phyloP scores from a whole-genome alignment of 768 basidiomycete genomes.

The Leccinum olivaceopallidum region DNA sequence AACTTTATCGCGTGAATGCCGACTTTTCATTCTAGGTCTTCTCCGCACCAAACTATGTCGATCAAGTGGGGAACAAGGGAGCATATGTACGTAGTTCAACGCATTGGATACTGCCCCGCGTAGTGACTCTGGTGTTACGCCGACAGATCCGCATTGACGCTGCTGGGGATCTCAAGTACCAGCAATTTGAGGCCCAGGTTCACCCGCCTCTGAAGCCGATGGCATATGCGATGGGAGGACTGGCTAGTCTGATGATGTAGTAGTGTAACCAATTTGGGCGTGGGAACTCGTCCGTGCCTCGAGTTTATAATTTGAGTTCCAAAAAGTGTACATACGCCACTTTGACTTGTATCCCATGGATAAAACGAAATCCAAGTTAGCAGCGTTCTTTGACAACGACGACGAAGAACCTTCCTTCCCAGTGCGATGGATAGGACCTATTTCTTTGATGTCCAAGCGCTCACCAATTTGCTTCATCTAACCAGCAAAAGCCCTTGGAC shows the following conservation, averaged over 20 bases:
- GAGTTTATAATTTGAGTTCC: background rate
- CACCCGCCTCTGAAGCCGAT: constrained; percentile 93
- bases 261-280: constrained; percentile 1
- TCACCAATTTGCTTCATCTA: constrained; percentile 57
- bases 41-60: constrained; percentile 94
- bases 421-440: constrained; percentile 86
- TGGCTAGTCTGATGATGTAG: constrained; percentile 73
- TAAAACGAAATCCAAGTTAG: constrained; percentile 50
- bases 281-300: constrained; percentile 25
- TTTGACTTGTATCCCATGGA: constrained; percentile 25
- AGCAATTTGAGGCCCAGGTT: constrained; percentile 81
- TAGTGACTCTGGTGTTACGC: constrained; percentile 6
- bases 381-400: constrained; percentile 83
- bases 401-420: constrained; percentile 85
- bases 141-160: constrained; percentile 80
- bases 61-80: constrained; percentile 89
- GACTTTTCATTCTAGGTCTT: constrained; percentile 58
- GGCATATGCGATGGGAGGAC: constrained; percentile 77
- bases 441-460: constrained; percentile 49
- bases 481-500: constrained; percentile 83
- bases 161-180: constrained; percentile 68
- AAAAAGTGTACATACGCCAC: background rate
- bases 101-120: background rate
- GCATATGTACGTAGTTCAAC: constrained; percentile 66
- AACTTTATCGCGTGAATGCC: constrained; percentile 8